Conservation (phyloP, 1,284 basidiomycete genomes). For the Wolfiporia cocos region DNA sequence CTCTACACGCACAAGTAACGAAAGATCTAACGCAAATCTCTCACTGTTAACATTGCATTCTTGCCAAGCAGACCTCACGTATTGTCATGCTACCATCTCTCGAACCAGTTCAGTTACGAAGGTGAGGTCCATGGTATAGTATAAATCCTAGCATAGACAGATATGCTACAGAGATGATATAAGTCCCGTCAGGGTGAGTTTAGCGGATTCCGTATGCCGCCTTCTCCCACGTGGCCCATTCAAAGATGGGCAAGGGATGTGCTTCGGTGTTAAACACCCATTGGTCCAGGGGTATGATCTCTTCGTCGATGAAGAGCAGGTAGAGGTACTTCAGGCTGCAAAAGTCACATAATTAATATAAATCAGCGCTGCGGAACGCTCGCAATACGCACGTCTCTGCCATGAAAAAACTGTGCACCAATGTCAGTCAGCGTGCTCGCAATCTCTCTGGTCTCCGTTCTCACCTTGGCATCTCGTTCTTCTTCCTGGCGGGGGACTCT, state of each 20-base stretch:
- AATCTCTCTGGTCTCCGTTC: constrained; percentile 2
- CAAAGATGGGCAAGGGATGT: constrained; percentile 72
- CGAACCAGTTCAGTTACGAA: no score
- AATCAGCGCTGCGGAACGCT: no score
- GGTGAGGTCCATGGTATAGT: no score
- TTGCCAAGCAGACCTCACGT: no score
- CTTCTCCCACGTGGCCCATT: constrained; percentile 44
- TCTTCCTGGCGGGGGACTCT: constrained; percentile 24
- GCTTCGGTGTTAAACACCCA: constrained; percentile 90
- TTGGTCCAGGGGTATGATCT: constrained; percentile 55
- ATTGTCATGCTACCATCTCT: no score
- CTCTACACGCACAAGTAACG: no score
- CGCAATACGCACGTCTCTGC: constrained; percentile 50
- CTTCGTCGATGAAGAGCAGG: constrained; percentile 52
- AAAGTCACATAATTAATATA: not conserved
- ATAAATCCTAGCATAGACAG: no score
- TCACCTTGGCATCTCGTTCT: constrained; percentile 67
- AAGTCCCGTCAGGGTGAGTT: no score
- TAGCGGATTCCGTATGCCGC: constrained; percentile 19
- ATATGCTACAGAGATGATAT: no score
- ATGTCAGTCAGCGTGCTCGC: not conserved
- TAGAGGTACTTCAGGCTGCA: constrained; percentile 64
- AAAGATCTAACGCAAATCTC: no score
- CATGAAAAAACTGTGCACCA: constrained; percentile 53
- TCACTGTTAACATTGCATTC: no score